Evolutionary conservation across 2,329 filamentous ascomycete species (phyloP).

Genomic region (Drechslera avenae): DNA sequence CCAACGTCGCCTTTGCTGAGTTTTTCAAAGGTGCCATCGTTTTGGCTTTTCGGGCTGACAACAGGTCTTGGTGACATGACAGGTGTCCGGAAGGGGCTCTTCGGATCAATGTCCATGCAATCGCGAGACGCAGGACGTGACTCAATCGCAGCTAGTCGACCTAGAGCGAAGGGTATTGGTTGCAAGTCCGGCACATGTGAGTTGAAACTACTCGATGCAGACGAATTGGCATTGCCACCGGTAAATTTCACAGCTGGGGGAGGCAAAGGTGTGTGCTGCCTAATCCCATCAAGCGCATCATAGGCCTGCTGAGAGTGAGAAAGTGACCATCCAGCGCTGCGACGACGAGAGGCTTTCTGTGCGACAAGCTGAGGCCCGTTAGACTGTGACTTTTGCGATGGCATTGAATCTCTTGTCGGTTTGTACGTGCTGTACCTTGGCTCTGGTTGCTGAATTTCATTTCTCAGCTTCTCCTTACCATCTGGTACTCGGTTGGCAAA

Average conservation of each 20-base stretch:
- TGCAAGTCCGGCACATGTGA: slow-evolving; percentile 49
- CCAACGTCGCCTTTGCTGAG: slow-evolving; percentile 66
- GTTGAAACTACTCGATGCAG: slow-evolving; percentile 27
- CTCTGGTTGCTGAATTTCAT: slow-evolving; percentile 87
- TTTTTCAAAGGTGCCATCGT: slow-evolving; percentile 63
- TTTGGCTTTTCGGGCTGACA: slow-evolving; percentile 17
- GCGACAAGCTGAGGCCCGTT: slow-evolving; percentile 26
- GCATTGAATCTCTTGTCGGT: slow-evolving; percentile 55
- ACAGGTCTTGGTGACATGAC: slow-evolving; percentile 27
- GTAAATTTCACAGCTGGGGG: slow-evolving; percentile 42
- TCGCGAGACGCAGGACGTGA: slow-evolving; percentile 43
- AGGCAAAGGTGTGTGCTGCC: slow-evolving; percentile 34
- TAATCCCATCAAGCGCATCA: slow-evolving; percentile 32
- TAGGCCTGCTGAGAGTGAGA: slow-evolving; percentile 36
- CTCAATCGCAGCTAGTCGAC: slow-evolving; percentile 34
- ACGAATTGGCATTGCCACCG: slow-evolving; percentile 32
- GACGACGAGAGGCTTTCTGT: slow-evolving; percentile 37
- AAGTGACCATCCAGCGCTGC: slow-evolving; percentile 40
- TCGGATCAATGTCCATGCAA: slow-evolving; percentile 37
- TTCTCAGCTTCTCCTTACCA: slow-evolving; percentile 87
- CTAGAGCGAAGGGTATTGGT: slow-evolving; percentile 59
- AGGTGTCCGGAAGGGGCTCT: slow-evolving; percentile 33
- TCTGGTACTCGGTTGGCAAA: slow-evolving; percentile 97
- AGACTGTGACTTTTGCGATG: slow-evolving; percentile 27
- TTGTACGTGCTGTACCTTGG: slow-evolving; percentile 87